A percentile compares a stretch with the other conserved stretches of the same genome.
phyloP scores from a whole-genome alignment of 352 stramenopile genomes.

The Aphanomyces cochlioides region DNA sequence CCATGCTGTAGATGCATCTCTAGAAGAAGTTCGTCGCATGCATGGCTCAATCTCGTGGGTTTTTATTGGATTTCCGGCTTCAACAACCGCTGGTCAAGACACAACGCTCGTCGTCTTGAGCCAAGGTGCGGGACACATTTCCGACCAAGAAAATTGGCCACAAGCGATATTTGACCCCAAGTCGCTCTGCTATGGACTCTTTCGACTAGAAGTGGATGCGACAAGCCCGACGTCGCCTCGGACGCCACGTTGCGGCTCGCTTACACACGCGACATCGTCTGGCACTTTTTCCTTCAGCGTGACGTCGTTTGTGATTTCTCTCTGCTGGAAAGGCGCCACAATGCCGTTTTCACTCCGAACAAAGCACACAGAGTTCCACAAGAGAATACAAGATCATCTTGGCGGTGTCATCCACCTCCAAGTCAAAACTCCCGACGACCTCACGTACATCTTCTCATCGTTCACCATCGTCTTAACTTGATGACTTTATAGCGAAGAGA shows the following conservation, averaged over 20 bases:
- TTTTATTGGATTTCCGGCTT: conserved; percentile 19
- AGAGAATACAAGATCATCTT: conserved; percentile 83
- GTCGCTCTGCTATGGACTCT: conserved; percentile 77
- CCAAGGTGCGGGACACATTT: conserved; percentile 57
- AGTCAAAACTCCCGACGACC: conserved; percentile 67
- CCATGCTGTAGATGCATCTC: conserved; percentile 17
- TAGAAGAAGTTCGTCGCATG: conserved; percentile 25
- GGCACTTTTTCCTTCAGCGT: conserved; percentile 25
- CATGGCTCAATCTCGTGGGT: conserved; percentile 24
- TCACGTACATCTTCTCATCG: conserved; percentile 44
- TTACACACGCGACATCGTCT: conserved; percentile 46
- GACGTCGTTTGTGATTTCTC: conserved; percentile 71
- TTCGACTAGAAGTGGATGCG: conserved; percentile 46
- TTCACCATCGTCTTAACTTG: no score
- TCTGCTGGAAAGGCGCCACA: conserved; percentile 86
- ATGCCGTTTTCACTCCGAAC: conserved; percentile 79
- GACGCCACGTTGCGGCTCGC: conserved; percentile 37
- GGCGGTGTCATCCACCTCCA: conserved; percentile 69
- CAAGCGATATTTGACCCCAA: conserved; percentile 72
- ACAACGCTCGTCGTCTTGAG: conserved; percentile 60
- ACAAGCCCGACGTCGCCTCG: conserved; percentile 14
- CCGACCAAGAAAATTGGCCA: conserved; percentile 70
- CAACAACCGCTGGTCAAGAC: neutral
- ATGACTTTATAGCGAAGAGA: conserved; percentile 13
- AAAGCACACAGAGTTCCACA: conserved; percentile 87